Base-by-base conservation (phyloP, 148 eudicot species). In the Limonium bicolor region DNA sequence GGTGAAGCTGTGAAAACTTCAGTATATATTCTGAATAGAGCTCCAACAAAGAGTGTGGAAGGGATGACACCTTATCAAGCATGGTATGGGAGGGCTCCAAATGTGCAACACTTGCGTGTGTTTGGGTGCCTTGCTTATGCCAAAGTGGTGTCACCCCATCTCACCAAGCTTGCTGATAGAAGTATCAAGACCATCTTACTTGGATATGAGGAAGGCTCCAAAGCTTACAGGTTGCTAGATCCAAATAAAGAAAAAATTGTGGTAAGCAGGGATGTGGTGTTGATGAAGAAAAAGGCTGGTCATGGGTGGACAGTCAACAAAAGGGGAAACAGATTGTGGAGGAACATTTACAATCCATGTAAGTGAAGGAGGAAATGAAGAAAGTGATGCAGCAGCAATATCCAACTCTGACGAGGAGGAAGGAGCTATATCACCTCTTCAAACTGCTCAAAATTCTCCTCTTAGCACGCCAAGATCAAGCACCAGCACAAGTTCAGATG, bases 81-180 rank as follows among this genome's bases (percentile, higher is more conserved):
- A 52, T 15, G 11, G 56, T 27, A 11, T 15, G 32, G 43, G 24
- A 38, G 19, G 25, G 40, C 16, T 17, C 37, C 47, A 6, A 24
- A 11, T 1, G n/a, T 52, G 27, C 44, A 28, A 1, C 36, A 52
- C 27, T 10, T 52, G 10, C 17, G 46, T 5, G 17, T 52, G 7
- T 39, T 52, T 19, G 37, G 56, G 3, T 39, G 47, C 26, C 14
- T 19, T 27, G 35, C 14, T 4, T 51, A 51, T 51, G 30, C 55
- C 4, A 36, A 18, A 16, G 27, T 28, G 16, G 45, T 24, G 17
- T 4, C 13, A 10, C 12, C 11, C 5, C 22, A 27, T 0, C 13
- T 16, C 5, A 27, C 17, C 19, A 51, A 51, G 10, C 15, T 51
- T 2, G 55, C 36, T 36, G 55, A 51, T 16, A 23, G 45, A 25